Evolutionary conservation across 2,329 filamentous ascomycete species (phyloP), one percentile per base, ranked within the genome.

Genomic region (Cercospora sojina): DNA sequence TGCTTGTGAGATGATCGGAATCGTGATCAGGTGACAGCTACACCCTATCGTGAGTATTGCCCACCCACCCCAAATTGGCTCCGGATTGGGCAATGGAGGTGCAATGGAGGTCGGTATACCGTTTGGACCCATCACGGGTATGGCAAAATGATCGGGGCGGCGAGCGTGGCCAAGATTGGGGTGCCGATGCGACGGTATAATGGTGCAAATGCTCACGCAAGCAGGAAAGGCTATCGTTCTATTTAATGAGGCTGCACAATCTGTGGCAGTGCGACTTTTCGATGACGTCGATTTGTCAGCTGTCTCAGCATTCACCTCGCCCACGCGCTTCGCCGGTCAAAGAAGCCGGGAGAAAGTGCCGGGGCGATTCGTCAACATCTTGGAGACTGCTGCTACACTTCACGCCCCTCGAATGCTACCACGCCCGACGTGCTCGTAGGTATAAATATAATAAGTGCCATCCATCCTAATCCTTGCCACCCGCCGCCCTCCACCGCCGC

Each of bases 401-500:
- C 59, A 62, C 29, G 27, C 27, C 20, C 25, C 31, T 13, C 27
- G 56, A 38, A 56, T 27, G 51, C 23, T 16, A 56, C 31, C 25
- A 56, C 51, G 5, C 10, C 56, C 56, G 31, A n/a, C 56, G 56
- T 59, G 31, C 51, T 56, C 51, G 23, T 29, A 56, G 51, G 51
- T 56, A 56, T 56, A 56, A 31, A 13, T 29, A 47, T 31, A 38
- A 51, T 59, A 56, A 31, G 25, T 29, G 49, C 43, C 55, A 51
- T 59, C n/a, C 38, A 59, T 41, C 35, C 55, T 58, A 12, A 56
- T 56, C 51, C 51, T 56, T 56, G 51, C 29, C 51, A n/a, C 51
- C 57, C 38, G 35, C 57, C 18, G 35, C 57, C 18, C 38, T 25
- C 57, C 32, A 59, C 16, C 32, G 23, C 57, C 32, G 32, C n/a